A percentile compares a stretch with the other conserved stretches of the same genome.
Evolutionary conservation across 306 rosid species (phyloP).

Genomic region (Glycine soja): DNA sequence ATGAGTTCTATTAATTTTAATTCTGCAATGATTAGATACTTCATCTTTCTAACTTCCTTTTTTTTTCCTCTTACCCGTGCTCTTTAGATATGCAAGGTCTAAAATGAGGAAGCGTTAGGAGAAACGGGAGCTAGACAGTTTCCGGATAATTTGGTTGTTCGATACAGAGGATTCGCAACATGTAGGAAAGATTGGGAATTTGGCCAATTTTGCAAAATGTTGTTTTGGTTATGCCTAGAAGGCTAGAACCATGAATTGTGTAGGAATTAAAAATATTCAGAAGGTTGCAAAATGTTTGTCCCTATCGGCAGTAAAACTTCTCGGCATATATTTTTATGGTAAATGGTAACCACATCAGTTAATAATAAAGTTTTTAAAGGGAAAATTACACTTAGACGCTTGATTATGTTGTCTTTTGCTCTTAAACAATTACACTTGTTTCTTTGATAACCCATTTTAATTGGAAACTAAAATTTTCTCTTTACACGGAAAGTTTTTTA

Average conservation of each 20-base stretch:
- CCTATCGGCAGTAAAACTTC: background rate
- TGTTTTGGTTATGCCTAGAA: background rate
- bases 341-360: background rate
- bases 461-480: background rate
- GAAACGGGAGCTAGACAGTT: slow-evolving; percentile 34
- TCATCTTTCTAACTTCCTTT: slow-evolving; percentile 25
- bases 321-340: background rate
- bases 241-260: background rate
- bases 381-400: background rate
- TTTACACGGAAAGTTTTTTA: background rate
- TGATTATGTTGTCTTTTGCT: background rate
- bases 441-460: background rate
- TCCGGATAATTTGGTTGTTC: slow-evolving; percentile 28
- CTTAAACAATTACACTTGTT: background rate
- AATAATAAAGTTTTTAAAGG: background rate
- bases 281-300: slow-evolving; percentile 6
- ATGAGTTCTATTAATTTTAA: slow-evolving; percentile 8
- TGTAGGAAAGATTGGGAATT: background rate
- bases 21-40: slow-evolving; percentile 8
- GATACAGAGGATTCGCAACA: slow-evolving; percentile 13
- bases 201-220: slow-evolving; percentile 7
- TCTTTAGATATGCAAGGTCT: slow-evolving; percentile 86
- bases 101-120: slow-evolving; percentile 85
- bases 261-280: background rate
- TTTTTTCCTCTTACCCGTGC: slow-evolving; percentile 9